These are phyloP conservation scores for Rhodotorula sp. DNA, from an alignment of 1,284 basidiomycete species.

Conservation along the genomic window DNA sequence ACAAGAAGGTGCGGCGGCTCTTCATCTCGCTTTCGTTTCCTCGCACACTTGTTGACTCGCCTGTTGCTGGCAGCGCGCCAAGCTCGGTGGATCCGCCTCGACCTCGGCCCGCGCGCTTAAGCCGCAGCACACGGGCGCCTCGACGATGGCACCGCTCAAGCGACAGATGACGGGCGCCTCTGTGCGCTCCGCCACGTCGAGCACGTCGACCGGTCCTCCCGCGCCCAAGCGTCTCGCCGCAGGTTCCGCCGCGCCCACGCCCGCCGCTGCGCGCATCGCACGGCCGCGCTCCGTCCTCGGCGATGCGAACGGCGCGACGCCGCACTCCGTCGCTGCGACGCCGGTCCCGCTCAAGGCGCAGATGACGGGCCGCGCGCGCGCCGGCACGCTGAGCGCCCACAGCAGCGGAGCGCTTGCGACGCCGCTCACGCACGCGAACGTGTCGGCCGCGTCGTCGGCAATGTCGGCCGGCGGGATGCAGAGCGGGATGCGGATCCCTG, in stretches of 20 bases:
- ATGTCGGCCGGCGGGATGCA: neutral
- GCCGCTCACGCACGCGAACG: neutral
- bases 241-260: constrained; percentile 1
- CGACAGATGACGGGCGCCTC: constrained; percentile 41
- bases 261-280: neutral
- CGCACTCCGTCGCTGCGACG: neutral
- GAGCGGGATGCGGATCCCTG: constrained; percentile 33
- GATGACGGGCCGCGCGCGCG: constrained; percentile 1
- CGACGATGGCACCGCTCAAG: constrained; percentile 26
- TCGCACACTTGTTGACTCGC: neutral
- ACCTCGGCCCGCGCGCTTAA: constrained; percentile 17
- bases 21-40: no score
- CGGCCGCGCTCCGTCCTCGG: constrained; percentile 1
- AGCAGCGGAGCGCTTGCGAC: no score
- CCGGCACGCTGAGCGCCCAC: neutral
- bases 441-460: neutral
- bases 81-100: constrained; percentile 17
- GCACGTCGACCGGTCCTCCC: constrained; percentile 8
- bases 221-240: constrained; percentile 20
- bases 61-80: constrained; percentile 17
- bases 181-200: neutral
- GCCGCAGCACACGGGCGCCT: constrained; percentile 29
- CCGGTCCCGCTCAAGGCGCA: constrained; percentile 9
- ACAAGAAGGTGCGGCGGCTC: constrained; percentile 29
- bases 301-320: neutral